These are phyloP conservation scores for Colletotrichum sidae DNA, from an alignment of 2,329 filamentous ascomycete species.

Conservation along the genomic window DNA sequence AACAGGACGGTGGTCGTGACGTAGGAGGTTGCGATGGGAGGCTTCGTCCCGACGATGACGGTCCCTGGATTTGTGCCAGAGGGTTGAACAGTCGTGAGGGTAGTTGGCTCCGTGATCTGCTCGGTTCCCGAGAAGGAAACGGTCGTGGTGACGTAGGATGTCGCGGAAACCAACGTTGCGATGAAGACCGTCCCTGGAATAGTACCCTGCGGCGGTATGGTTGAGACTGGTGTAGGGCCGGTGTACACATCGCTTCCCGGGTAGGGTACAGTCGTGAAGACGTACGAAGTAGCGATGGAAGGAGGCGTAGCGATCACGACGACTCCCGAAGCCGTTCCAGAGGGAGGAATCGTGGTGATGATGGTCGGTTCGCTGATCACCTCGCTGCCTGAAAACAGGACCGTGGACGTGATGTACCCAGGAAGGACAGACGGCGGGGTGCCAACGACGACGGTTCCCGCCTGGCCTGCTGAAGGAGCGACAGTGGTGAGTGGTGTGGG, in stretches of 20 bases:
- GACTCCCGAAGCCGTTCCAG: conserved; percentile 23
- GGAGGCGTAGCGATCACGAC: conserved; percentile 22
- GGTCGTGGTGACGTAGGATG: conserved; percentile 10
- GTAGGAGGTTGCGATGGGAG: background rate
- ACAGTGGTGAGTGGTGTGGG: background rate
- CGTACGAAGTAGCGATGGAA: conserved; percentile 19
- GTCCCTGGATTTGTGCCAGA: conserved; percentile 9
- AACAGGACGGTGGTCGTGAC: conserved; percentile 7
- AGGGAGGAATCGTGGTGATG: conserved; percentile 18
- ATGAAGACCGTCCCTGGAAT: conserved; percentile 27
- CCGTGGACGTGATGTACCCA: conserved; percentile 11
- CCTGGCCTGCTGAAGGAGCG: background rate
- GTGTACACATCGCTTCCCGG: conserved; percentile 8
- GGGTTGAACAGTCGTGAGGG: background rate
- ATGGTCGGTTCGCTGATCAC: conserved; percentile 8
- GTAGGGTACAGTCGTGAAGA: conserved; percentile 16
- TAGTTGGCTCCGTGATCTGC: background rate
- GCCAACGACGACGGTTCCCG: conserved; percentile 9
- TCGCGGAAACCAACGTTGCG: background rate
- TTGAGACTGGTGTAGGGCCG: conserved; percentile 7
- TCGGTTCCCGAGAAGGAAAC: background rate
- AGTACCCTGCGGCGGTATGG: conserved; percentile 8
- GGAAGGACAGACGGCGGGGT: conserved; percentile 5
- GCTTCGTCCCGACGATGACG: background rate
- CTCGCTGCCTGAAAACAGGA: conserved; percentile 5